Evolutionary conservation across 2,329 filamentous ascomycete species (phyloP).

Genomic region (Tolypocladium ophioglossoides): DNA sequence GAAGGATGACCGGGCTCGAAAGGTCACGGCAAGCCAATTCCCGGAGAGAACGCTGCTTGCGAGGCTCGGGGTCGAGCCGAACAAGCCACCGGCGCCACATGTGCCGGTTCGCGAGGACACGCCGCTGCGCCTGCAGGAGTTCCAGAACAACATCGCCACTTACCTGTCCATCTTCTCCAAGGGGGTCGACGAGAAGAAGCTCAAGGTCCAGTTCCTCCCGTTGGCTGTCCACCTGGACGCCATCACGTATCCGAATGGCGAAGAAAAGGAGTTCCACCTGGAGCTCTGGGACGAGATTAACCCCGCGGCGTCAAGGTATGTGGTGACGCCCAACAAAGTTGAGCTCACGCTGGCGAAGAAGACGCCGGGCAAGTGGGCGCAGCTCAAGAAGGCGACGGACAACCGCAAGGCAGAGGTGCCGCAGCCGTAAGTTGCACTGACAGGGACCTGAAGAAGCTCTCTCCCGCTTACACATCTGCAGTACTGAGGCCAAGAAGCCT

Average conservation of each 20-base stretch:
- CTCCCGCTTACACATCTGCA: not conserved
- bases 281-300: constrained; percentile 58
- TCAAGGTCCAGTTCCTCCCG: constrained; percentile 24
- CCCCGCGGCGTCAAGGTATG: constrained; percentile 45
- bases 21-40: constrained; percentile 25
- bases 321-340: constrained; percentile 67
- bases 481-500: not conserved
- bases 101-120: constrained; percentile 10
- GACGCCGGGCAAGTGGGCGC: constrained; percentile 56
- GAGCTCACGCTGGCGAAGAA: constrained; percentile 66
- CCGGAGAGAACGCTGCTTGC: constrained; percentile 20
- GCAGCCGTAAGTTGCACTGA: not conserved
- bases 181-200: constrained; percentile 26
- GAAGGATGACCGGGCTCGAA: constrained; percentile 32
- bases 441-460: not conserved
- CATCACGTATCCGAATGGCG: constrained; percentile 32
- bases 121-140: constrained; percentile 21
- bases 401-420: not conserved
- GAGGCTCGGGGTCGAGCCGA: not conserved
- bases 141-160: constrained; percentile 23
- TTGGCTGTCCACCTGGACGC: constrained; percentile 15
- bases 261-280: constrained; percentile 51
- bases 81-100: not conserved
- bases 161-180: constrained; percentile 32
- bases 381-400: constrained; percentile 10